Conservation (phyloP, 2,329 filamentous ascomycete species). For the Pseudopyricularia cyperi region DNA sequence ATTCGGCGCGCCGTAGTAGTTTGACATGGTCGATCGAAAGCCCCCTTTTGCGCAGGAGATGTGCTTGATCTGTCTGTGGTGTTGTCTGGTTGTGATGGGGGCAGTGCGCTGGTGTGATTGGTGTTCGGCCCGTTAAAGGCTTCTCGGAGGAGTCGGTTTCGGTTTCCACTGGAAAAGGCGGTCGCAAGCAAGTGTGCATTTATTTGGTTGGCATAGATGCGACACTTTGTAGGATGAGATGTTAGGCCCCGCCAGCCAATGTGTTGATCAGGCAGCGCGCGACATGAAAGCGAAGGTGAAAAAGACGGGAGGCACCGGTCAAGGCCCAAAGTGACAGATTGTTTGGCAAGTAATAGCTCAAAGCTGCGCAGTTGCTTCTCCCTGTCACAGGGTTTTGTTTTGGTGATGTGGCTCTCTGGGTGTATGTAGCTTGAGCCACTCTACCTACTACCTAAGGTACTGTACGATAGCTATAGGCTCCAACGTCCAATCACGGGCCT, state of each 20-base stretch:
- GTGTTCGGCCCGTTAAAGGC: neutral
- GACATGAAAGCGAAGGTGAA: neutral
- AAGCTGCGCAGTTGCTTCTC: slow-evolving; percentile 15
- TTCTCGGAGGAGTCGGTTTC: neutral
- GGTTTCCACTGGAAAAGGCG: neutral
- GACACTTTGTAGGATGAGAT: neutral
- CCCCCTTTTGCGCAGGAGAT: neutral
- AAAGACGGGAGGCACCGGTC: neutral
- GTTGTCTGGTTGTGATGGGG: neutral
- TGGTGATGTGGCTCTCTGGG: neutral
- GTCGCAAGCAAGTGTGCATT: neutral
- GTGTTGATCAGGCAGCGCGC: neutral
- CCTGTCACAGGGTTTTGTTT: neutral
- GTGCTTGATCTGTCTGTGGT: neutral
- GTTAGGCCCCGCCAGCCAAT: neutral
- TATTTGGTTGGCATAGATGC: neutral
- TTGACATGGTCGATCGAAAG: slow-evolving; percentile 22
- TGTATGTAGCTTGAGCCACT: neutral
- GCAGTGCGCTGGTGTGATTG: neutral
- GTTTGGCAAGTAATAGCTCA: neutral
- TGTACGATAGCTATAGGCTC: neutral
- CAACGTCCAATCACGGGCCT: neutral
- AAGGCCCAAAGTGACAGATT: neutral
- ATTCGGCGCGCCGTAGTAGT: slow-evolving; percentile 32
- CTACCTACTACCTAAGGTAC: neutral